A percentile compares a stretch with the other conserved stretches of the same genome.
Conservation (phyloP, 306 rosid species). For the Cicer judaicum region DNA sequence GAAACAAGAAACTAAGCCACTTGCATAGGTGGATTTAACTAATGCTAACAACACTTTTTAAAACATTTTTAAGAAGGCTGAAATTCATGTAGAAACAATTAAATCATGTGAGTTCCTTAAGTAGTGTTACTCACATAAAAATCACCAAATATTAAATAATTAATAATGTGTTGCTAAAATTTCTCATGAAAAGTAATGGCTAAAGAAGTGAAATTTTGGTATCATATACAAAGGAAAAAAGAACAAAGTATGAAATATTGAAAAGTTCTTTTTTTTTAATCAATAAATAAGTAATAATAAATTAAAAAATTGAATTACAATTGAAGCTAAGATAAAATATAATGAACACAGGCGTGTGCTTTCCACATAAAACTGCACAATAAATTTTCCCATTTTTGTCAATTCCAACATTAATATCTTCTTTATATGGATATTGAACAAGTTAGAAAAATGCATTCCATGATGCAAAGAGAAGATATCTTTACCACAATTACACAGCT, state of each 20-base stretch:
- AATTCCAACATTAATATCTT: slow-evolving; percentile 46
- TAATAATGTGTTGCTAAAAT: not conserved
- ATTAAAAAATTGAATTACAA: slow-evolving; percentile 40
- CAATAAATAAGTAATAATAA: slow-evolving; percentile 19
- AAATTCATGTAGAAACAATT: not conserved
- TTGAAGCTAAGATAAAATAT: slow-evolving; percentile 28
- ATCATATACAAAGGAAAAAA: not conserved
- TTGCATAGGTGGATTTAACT: too few relatives aligned
- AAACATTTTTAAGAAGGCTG: too few relatives aligned
- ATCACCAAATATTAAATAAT: not conserved
- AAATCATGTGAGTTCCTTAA: not conserved
- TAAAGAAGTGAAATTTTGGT: slow-evolving; percentile 1
- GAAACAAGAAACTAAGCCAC: too few relatives aligned
- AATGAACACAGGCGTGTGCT: slow-evolving; percentile 44
- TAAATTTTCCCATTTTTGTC: slow-evolving; percentile 37
- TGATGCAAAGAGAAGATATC: slow-evolving; percentile 52
- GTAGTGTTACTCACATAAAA: not conserved
- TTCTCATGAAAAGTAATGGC: not conserved
- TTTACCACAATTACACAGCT: slow-evolving; percentile 54
- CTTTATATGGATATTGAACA: slow-evolving; percentile 47
- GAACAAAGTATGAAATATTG: slow-evolving; percentile 13
- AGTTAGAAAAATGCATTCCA: slow-evolving; percentile 46
- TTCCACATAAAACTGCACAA: slow-evolving; percentile 49
- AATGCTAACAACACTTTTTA: too few relatives aligned
- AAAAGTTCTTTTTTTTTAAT: not conserved